Conservation (phyloP, 2,329 filamentous ascomycete species). For the Botrytis deweyae region DNA sequence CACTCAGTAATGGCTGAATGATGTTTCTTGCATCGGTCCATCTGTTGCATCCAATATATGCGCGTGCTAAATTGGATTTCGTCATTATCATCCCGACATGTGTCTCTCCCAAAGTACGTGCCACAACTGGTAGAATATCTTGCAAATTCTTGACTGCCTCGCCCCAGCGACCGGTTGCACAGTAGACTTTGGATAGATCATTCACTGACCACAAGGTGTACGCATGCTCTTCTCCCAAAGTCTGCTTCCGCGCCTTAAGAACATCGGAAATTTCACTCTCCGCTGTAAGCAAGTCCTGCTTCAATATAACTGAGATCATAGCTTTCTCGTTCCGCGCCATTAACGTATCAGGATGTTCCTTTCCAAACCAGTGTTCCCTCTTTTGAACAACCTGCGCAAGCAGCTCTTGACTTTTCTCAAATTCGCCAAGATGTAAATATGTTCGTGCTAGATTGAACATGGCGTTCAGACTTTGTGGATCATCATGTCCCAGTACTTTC, state of each 20-base stretch:
- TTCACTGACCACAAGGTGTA: conserved; percentile 40
- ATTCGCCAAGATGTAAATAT: conserved; percentile 30
- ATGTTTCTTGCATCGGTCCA: too few species aligned
- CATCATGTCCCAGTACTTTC: conserved; percentile 17
- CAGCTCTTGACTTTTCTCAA: conserved; percentile 27
- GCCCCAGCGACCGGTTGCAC: conserved; percentile 33
- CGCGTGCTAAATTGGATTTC: too few species aligned
- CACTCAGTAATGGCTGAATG: too few species aligned
- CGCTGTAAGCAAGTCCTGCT: background rate
- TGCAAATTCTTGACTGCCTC: conserved; percentile 26
- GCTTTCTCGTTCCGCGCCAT: background rate
- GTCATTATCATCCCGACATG: too few species aligned
- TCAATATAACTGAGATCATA: background rate
- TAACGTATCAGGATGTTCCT: background rate
- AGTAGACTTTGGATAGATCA: conserved; percentile 39
- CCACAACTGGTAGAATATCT: too few species aligned
- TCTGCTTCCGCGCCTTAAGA: background rate
- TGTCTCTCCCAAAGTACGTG: too few species aligned
- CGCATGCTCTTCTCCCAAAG: conserved; percentile 39
- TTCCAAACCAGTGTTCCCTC: background rate
- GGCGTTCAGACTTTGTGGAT: conserved; percentile 36
- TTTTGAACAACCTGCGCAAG: conserved; percentile 21
- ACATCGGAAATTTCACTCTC: background rate
- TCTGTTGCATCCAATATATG: too few species aligned
- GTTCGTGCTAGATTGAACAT: conserved; percentile 39